Evolutionary conservation across 1,284 basidiomycete genomes (phyloP).

Genomic region (Dichomitus squalens): DNA sequence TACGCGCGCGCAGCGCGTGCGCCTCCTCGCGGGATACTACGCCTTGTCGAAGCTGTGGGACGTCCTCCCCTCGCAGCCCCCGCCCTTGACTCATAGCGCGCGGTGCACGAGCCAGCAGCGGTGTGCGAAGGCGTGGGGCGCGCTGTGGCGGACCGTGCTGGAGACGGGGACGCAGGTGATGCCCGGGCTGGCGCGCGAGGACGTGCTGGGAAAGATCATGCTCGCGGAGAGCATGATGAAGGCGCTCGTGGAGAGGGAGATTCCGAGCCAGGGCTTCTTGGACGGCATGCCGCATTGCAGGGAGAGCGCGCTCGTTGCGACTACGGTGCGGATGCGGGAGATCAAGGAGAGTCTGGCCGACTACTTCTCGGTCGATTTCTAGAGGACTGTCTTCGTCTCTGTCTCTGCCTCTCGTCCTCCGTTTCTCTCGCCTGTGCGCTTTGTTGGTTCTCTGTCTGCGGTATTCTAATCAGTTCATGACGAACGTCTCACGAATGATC

Average conservation of each 20-base stretch:
- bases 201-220: conserved; percentile 42
- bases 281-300: conserved; percentile 42
- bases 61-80: conserved; percentile 40
- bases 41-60: conserved; percentile 45
- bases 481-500: neutral
- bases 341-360: conserved; percentile 36
- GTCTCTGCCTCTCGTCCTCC: neutral
- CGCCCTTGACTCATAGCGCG: conserved; percentile 39
- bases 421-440: neutral
- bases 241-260: conserved; percentile 43
- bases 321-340: conserved; percentile 32
- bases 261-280: conserved; percentile 39
- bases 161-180: conserved; percentile 40
- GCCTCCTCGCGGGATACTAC: conserved; percentile 45
- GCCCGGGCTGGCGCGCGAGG: conserved; percentile 37
- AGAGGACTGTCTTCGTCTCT: neutral
- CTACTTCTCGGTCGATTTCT: conserved; percentile 37
- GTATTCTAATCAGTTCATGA: neutral
- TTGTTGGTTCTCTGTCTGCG: neutral
- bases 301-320: conserved; percentile 35
- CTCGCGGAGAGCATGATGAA: conserved; percentile 44
- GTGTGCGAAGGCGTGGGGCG: conserved; percentile 43
- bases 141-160: conserved; percentile 42
- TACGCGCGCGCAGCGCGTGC: conserved; percentile 42
- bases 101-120: conserved; percentile 44